Conservation (phyloP, 495 filamentous ascomycete species). For the Lepidopterella palustris region DNA sequence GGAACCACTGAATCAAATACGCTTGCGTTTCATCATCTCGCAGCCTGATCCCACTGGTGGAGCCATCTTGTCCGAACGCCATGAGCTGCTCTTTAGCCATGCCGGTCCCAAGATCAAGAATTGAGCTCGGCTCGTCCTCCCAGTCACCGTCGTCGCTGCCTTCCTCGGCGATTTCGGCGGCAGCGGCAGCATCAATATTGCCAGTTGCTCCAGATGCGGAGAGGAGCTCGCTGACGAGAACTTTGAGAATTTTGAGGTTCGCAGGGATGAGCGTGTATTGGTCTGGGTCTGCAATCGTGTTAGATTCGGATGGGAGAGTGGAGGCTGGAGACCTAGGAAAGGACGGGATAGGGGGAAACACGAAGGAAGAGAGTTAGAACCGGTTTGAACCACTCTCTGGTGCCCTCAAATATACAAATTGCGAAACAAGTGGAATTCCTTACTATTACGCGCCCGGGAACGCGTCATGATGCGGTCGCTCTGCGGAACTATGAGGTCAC, state of each 20-base stretch:
- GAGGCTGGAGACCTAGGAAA: not conserved
- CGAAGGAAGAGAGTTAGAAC: not conserved
- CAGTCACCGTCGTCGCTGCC: slow-evolving; percentile 66
- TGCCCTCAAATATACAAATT: no score
- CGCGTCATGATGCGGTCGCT: slow-evolving; percentile 87
- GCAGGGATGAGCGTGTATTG: slow-evolving; percentile 83
- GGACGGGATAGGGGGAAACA: not conserved
- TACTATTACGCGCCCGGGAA: slow-evolving; percentile 71
- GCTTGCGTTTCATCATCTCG: slow-evolving; percentile 89
- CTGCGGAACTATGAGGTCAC: slow-evolving; percentile 77
- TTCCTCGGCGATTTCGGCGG: slow-evolving; percentile 35
- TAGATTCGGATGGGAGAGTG: not conserved
- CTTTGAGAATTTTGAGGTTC: slow-evolving; percentile 90
- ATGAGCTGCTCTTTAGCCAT: slow-evolving; percentile 55
- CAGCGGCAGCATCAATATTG: slow-evolving; percentile 31
- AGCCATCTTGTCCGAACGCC: slow-evolving; percentile 50
- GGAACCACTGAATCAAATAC: slow-evolving; percentile 78
- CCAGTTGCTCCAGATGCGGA: slow-evolving; percentile 43
- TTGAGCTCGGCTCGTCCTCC: slow-evolving; percentile 72
- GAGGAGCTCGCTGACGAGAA: slow-evolving; percentile 81
- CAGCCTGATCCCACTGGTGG: slow-evolving; percentile 54
- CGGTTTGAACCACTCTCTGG: not conserved
- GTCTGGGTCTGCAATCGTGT: slow-evolving; percentile 74
- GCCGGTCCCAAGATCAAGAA: slow-evolving; percentile 56
- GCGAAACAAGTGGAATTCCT: slow-evolving; percentile 19